A percentile compares a stretch with the other conserved stretches of the same genome.
phyloP scores from a whole-genome alignment of 208 protist species.

The Trypanosoma melophagium region DNA sequence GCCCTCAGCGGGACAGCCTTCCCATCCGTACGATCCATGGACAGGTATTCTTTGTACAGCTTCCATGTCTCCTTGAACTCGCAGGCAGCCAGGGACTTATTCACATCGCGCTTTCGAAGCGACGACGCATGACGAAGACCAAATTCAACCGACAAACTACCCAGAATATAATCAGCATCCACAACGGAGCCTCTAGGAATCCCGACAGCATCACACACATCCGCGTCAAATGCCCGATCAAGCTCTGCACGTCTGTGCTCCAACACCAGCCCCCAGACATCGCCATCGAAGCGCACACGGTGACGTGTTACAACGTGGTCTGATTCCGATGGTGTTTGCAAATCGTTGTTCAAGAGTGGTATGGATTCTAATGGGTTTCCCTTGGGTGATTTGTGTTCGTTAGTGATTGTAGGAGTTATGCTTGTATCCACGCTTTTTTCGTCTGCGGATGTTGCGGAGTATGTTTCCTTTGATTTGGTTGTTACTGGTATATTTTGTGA shows the following conservation, averaged over 20 bases:
- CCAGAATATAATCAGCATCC: constrained; percentile 26
- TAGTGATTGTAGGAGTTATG: too few relatives aligned
- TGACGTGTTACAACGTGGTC: constrained; percentile 36
- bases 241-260: constrained; percentile 26
- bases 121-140: constrained; percentile 28
- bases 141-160: constrained; percentile 29
- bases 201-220: constrained; percentile 33
- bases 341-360: neutral
- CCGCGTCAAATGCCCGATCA: constrained; percentile 28
- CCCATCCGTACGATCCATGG: neutral
- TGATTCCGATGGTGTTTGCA: neutral
- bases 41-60: constrained; percentile 25
- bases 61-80: constrained; percentile 41
- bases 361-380: too few relatives aligned
- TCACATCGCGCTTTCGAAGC: constrained; percentile 21
- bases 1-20: neutral
- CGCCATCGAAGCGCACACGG: constrained; percentile 42
- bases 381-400: too few relatives aligned
- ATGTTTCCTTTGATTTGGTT: neutral
- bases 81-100: constrained; percentile 5
- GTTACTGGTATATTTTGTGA: constrained; percentile 1
- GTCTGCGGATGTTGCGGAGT: too few relatives aligned
- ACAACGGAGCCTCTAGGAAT: constrained; percentile 21
- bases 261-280: constrained; percentile 38
- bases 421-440: too few relatives aligned